Conservation (phyloP, 2,329 filamentous ascomycete genomes). For the Claviceps sp. region DNA sequence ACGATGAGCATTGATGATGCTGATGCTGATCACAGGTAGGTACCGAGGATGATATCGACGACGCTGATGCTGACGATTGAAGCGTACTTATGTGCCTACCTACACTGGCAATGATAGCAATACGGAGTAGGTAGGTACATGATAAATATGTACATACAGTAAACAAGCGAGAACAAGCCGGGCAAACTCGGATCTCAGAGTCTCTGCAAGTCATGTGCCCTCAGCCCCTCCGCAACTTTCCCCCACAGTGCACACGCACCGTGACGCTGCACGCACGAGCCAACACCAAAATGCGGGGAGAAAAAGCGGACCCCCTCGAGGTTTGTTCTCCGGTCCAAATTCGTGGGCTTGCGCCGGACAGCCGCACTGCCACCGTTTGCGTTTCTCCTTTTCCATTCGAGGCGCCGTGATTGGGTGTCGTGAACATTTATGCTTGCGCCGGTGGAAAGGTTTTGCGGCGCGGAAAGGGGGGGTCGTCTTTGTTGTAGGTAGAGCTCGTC, state of each 20-base stretch:
- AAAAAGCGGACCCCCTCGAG: too few relatives aligned
- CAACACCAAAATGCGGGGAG: too few relatives aligned
- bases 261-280: neutral
- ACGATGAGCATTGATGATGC: neutral
- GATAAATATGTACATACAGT: neutral
- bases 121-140: too few relatives aligned
- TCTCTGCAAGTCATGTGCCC: neutral
- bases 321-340: constrained; percentile 20
- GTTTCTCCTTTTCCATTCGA: neutral
- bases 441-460: too few relatives aligned
- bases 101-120: too few relatives aligned
- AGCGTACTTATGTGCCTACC: too few relatives aligned
- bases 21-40: neutral
- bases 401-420: too few relatives aligned
- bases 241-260: too few relatives aligned
- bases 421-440: too few relatives aligned
- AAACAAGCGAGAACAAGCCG: neutral
- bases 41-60: neutral
- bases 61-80: too few relatives aligned
- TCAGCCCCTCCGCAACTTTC: neutral
- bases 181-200: neutral
- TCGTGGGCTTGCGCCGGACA: constrained; percentile 13
- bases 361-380: neutral
- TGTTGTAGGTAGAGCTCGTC: too few relatives aligned
- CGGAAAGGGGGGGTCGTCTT: too few relatives aligned